Conservation (phyloP, 345 rosid species). For the Arabis hirsuta region DNA sequence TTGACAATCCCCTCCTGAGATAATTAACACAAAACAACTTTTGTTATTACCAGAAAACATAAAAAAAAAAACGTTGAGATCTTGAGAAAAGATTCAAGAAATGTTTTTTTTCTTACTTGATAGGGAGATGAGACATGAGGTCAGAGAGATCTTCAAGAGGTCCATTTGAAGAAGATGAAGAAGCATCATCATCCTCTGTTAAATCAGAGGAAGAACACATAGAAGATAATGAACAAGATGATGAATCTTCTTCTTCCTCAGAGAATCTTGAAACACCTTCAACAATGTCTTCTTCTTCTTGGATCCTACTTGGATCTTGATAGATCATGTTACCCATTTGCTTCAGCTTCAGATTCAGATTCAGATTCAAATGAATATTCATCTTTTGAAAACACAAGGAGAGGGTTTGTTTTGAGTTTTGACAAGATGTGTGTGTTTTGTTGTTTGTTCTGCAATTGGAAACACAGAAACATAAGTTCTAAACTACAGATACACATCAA, state of each 20-base stretch:
- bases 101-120: conserved; percentile 55
- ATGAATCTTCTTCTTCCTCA: conserved; percentile 44
- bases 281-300: conserved; percentile 28
- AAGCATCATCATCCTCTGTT: conserved; percentile 53
- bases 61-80: not conserved
- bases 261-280: conserved; percentile 41
- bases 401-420: conserved; percentile 20
- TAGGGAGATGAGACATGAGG: conserved; percentile 72
- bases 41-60: conserved; percentile 29
- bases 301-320: conserved; percentile 33
- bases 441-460: conserved; percentile 26
- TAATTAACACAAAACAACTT: not conserved
- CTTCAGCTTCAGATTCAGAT: conserved; percentile 37
- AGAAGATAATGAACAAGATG: conserved; percentile 44
- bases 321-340: conserved; percentile 32
- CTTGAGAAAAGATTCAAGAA: conserved; percentile 5
- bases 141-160: conserved; percentile 71
- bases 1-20: conserved; percentile 77
- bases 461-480: conserved; percentile 47
- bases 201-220: conserved; percentile 54
- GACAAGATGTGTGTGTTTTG: conserved; percentile 13
- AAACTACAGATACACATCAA: conserved; percentile 20
- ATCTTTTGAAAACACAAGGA: conserved; percentile 17
- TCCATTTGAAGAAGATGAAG: conserved; percentile 55
- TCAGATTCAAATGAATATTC: conserved; percentile 37